Conservation (phyloP, 2,329 filamentous ascomycete genomes). For the Venturia pyrina region DNA sequence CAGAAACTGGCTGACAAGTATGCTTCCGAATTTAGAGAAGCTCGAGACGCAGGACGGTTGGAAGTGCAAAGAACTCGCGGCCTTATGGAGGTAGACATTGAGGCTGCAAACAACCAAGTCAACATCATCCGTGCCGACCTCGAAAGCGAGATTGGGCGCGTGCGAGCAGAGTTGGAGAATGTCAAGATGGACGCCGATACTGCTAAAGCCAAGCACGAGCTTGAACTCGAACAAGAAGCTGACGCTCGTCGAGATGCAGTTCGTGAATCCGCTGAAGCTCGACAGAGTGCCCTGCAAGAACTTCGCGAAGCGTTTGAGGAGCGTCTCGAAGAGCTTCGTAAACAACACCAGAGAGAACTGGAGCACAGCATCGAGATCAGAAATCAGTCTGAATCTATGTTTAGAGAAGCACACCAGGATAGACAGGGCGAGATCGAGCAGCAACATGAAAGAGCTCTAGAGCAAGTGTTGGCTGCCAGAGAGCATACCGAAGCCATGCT, state of each 20-base stretch:
- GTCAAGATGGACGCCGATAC: conserved; percentile 72
- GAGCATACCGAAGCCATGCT: conserved; percentile 71
- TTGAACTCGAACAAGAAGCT: conserved; percentile 73
- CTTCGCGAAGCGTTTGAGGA: conserved; percentile 32
- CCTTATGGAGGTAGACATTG: conserved; percentile 70
- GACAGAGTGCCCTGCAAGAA: conserved; percentile 45
- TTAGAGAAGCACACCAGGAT: conserved; percentile 14
- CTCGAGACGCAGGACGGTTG: conserved; percentile 64
- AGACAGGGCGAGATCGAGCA: conserved; percentile 7
- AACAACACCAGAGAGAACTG: conserved; percentile 44
- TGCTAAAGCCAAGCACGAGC: conserved; percentile 68
- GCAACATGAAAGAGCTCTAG: conserved; percentile 53
- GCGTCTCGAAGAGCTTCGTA: conserved; percentile 50
- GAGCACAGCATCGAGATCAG: conserved; percentile 16
- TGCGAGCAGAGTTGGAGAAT: conserved; percentile 67
- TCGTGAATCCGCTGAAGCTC: conserved; percentile 42
- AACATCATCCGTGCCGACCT: conserved; percentile 73
- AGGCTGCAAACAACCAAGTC: conserved; percentile 74
- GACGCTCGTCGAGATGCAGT: conserved; percentile 54
- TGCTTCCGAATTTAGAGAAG: conserved; percentile 76
- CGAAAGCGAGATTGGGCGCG: conserved; percentile 64
- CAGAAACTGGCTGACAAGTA: conserved; percentile 58
- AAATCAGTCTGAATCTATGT: conserved; percentile 11
- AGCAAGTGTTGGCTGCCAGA: conserved; percentile 68
- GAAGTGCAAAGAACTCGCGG: conserved; percentile 75